Evolutionary conservation across 192 early-diverging fungal genomes (phyloP).

Genomic region (Backusella psychrophila): DNA sequence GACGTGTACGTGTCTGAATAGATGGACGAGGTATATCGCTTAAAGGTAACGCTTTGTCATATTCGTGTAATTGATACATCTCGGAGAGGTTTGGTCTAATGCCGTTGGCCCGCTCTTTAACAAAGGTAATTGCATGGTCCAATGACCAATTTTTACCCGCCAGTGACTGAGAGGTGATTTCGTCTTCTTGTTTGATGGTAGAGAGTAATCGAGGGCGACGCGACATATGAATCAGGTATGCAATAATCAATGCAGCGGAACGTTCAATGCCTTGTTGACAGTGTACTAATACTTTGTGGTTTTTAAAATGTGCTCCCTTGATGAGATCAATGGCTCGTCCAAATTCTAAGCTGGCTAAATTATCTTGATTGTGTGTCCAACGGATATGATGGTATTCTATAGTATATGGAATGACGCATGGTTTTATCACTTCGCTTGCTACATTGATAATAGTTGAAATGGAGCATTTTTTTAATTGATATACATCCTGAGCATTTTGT

Average conservation of each 20-base stretch:
- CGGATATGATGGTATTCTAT: slow-evolving; percentile 59
- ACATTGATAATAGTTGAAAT: slow-evolving; percentile 69
- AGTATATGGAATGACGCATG: background rate
- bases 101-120: slow-evolving; percentile 59
- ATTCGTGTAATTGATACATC: slow-evolving; percentile 74
- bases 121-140: slow-evolving; percentile 68
- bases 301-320: slow-evolving; percentile 19
- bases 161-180: slow-evolving; percentile 43
- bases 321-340: slow-evolving; percentile 50
- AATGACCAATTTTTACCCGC: slow-evolving; percentile 48
- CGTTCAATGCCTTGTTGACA: slow-evolving; percentile 88
- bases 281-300: slow-evolving; percentile 69
- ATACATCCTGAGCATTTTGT: slow-evolving; percentile 54
- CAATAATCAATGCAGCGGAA: slow-evolving; percentile 83
- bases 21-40: background rate
- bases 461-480: background rate
- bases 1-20: slow-evolving; percentile 1
- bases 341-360: slow-evolving; percentile 57
- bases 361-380: slow-evolving; percentile 74
- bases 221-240: slow-evolving; percentile 69
- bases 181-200: slow-evolving; percentile 24
- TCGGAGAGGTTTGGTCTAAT: slow-evolving; percentile 82
- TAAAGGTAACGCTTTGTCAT: slow-evolving; percentile 38
- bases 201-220: slow-evolving; percentile 34
- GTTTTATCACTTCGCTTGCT: slow-evolving; percentile 57